A percentile compares a stretch with the other conserved stretches of the same genome.
Conservation (phyloP, 1,284 basidiomycete species). For the Boletellus sp. region DNA sequence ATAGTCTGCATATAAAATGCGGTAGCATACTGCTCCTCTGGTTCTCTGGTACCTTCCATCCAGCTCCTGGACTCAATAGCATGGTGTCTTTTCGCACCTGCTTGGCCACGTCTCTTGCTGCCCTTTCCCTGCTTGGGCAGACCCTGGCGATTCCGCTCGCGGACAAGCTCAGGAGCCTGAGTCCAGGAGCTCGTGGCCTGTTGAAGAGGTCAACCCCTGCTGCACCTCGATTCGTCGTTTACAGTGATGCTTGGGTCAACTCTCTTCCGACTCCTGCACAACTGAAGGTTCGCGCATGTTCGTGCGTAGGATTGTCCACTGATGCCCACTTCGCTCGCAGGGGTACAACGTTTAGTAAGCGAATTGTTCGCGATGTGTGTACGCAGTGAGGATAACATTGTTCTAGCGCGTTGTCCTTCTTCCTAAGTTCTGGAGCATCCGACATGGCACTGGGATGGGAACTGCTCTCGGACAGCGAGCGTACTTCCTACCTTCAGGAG, state of each 20-base stretch:
- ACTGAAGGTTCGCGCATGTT: conserved; percentile 18
- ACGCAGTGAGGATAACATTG: not conserved
- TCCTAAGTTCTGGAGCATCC: conserved; percentile 34
- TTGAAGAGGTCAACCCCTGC: conserved; percentile 15
- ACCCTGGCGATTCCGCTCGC: conserved; percentile 3
- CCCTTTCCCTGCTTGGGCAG: not conserved
- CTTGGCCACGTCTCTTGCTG: not conserved
- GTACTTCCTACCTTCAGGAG: conserved; percentile 23
- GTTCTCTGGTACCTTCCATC: not conserved
- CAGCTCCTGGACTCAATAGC: not conserved
- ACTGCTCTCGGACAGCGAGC: conserved; percentile 31
- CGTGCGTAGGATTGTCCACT: conserved; percentile 21
- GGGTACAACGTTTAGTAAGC: conserved; percentile 49
- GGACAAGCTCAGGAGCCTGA: conserved; percentile 9
- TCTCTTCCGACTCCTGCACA: conserved; percentile 25
- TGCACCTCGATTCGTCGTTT: conserved; percentile 43
- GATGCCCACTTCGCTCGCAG: conserved; percentile 17
- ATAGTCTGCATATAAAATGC: conserved; percentile 3
- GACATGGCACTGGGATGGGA: conserved; percentile 46
- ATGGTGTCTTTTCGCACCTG: conserved; percentile 4
- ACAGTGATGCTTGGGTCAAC: conserved; percentile 40
- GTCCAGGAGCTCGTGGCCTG: conserved; percentile 6
- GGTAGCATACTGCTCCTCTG: not conserved
- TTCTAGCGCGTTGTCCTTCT: conserved; percentile 42
- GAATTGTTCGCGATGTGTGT: not conserved